Conservation (phyloP, 2,329 filamentous ascomycete species). For the Aspergillus ochraceus region DNA sequence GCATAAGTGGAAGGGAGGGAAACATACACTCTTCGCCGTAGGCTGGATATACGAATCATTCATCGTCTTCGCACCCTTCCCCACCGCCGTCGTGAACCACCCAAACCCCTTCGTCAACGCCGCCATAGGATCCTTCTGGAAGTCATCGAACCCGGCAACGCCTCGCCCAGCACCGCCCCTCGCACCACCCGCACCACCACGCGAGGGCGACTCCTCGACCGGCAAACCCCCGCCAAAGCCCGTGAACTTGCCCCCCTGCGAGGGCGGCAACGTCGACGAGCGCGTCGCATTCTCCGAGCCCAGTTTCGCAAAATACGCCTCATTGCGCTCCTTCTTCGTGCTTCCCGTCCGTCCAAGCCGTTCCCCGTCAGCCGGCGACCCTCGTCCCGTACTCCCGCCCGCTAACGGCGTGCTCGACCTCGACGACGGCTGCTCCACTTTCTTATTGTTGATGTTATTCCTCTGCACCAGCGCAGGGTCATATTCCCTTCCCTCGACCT, state of each 20-base stretch:
- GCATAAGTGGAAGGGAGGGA: neutral
- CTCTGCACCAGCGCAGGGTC: conserved; percentile 63
- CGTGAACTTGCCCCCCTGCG: conserved; percentile 85
- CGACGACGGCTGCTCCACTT: conserved; percentile 31
- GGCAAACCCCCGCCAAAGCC: conserved; percentile 82
- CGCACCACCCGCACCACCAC: neutral
- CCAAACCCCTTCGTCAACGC: conserved; percentile 90
- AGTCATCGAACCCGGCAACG: conserved; percentile 72
- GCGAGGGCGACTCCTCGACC: conserved; percentile 43
- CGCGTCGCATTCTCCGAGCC: conserved; percentile 79
- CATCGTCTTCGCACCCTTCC: conserved; percentile 85
- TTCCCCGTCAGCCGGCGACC: conserved; percentile 27
- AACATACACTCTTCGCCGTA: conserved; percentile 76
- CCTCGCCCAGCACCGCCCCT: neutral
- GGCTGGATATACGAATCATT: conserved; percentile 92
- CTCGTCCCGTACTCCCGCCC: conserved; percentile 10
- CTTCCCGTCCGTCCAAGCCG: conserved; percentile 26
- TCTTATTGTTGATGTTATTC: conserved; percentile 27
- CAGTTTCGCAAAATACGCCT: conserved; percentile 85
- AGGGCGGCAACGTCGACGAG: conserved; percentile 74
- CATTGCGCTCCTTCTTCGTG: conserved; percentile 68
- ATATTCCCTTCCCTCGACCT: conserved; percentile 86
- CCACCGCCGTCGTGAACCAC: conserved; percentile 86
- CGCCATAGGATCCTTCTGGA: conserved; percentile 86
- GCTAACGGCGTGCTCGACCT: conserved; percentile 29